Evolutionary conservation across 164 flowering plant genomes (phyloP), one percentile per base, ranked within the genome.

Genomic region (Kalanchoe fedtschenkoi): DNA sequence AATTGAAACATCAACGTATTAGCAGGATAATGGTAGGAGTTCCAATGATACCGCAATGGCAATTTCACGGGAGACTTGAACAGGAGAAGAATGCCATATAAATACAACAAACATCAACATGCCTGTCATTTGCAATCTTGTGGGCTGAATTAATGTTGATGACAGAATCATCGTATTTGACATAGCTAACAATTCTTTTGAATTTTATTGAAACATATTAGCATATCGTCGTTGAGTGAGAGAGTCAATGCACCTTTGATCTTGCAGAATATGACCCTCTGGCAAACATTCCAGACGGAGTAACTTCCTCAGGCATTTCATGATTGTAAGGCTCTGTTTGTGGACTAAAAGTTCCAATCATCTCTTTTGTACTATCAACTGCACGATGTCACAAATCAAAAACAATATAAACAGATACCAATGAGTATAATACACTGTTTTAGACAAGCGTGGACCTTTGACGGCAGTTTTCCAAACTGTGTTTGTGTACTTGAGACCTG

Each of bases 341-440:
- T 38, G 89, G 89, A 66, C 86, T 80, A 56, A 84, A 84, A 2
- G 86, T 82, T 61, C 89, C 89, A n/a, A 84, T 65, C 89, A 84
- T 84, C 68, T 77, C 78, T 56, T 82, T 84, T 26, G 79, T 44
- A 63, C 74, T 75, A 65, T 83, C 88, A 30, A 83, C 88, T 83
- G 80, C 24, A 63, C 19, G 10, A 10, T 43, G 22, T 13, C 61
- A 61, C 38, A 39, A 17, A 62, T 16, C 16, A 30, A 38, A 37
- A 1, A 6, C 13, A 51, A 34, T 6, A 19, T 6, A 3, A 55
- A 2, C 1, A 21, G 13, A 9, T 14, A 1, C 22, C 22, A 6
- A n/a, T 6, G 6, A n/a, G 32, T 9, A 11, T 24, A 6, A 15
- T 6, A 22, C 4, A 24, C 4, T 28, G 17, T 8, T 8, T 30